Evolutionary conservation across 148 eudicot species (phyloP), one percentile per base, ranked within the genome.

Genomic region (Fagopyrum homotropicum): DNA sequence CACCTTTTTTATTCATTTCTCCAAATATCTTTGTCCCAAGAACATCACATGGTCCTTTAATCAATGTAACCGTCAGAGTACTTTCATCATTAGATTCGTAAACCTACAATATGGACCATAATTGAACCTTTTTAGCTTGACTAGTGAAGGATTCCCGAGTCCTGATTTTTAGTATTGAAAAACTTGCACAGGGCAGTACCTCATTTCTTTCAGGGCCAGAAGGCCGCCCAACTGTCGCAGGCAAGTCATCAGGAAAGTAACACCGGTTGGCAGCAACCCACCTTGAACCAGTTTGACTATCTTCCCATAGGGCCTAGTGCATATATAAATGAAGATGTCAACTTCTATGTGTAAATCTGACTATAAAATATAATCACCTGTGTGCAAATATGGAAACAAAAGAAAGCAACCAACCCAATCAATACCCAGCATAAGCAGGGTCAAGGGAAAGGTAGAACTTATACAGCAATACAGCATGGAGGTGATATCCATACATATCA

Each of bases 261-360:
- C 95, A 93, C 57, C 80, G 83, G 54, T 83, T 87, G 69, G 81
- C 89, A 48, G 72, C 52, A 72, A 88, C 88, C 93, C 95, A 88
- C 75, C 90, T 93, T 51, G 75, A 77, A 79, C 76, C 80, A 75
- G 85, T 91, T 79, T 81, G 81, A 48, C 81, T 75, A 77, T 93
- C 97, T 83, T 93, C 98, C 98, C 98, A 93, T 95, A 93, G 91
- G 80, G 82, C 88, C 98, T 93, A 86, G 80, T 77, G 55, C 71
- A 82, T 35, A 78, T 14, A 71, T 22, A 8, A 22, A 60, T 22
- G 30, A 26, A 60, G 66, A 14, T 60, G 66, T 60, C 40, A 60
- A 5, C 66, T 19, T 69, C 48, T 14, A 45, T 40, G n/a, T 60
- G 3, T 17, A 60, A 60, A 60, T 26, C 14, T 35, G 40, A 35